Evolutionary conservation across 805 yeast genomes (phyloP), one percentile per base, ranked within the genome.

Genomic region (Wickerhamiella dianesei): DNA sequence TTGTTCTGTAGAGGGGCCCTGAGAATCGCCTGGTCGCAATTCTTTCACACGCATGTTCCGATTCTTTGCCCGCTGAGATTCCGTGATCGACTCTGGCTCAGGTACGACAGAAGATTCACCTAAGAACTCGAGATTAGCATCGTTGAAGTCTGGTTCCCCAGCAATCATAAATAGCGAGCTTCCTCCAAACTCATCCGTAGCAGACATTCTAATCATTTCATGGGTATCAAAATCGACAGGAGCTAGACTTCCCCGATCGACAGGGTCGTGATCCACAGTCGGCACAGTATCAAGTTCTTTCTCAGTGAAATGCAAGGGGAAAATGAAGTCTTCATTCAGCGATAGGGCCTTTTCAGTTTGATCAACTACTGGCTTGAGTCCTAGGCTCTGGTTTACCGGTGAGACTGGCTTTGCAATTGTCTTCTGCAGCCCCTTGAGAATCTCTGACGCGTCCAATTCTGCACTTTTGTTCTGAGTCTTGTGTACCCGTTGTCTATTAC

Each of bases 401-500:
- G 32, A 25, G 32, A 25, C 32, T 6, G 32, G 6, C 6, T 25
- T 25, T 25, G 32, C 6, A 6, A 12, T 6, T 6, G 32, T 6
- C 32, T 25, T 6, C 12, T 6, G 6, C 32, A 12, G 12, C 9
- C 32, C 12, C 32, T 6, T 6, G 12, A 6, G 32, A 12, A 25
- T 6, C 6, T 12, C 12, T 25, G 32, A 12, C 32, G 12, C 12
- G 6, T 6, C 32, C 12, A 25, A 6, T 12, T 25, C 32, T 25
- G 32, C 6, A 12, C 32, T 12, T 25, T 25, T 25, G 6, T 6
- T 25, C 12, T 6, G 12, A 25, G 32, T 6, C 12, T 25, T 25
- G 32, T 6, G 6, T 6, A 12, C 32, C 32, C 32, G 32, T 25
- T 25, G 32, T 25, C 12, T 25, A 55, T 76, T 75, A 21, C 53